These are phyloP conservation scores for Dichomitus squalens DNA, from an alignment of 1,284 basidiomycete genomes.

Conservation along the genomic window DNA sequence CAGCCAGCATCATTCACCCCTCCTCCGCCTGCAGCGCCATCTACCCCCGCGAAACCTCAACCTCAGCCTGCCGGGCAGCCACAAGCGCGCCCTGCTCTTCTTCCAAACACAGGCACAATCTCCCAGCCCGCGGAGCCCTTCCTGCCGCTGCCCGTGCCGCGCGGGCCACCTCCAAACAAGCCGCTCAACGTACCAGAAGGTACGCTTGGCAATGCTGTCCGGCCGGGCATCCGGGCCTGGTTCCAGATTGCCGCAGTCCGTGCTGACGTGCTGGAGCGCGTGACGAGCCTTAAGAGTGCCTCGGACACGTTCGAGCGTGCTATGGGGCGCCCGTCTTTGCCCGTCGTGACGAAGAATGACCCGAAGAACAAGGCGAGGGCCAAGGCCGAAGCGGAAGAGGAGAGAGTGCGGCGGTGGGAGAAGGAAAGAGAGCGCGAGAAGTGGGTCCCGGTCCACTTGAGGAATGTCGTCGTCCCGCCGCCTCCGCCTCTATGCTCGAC, in stretches of 20 bases:
- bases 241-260: slow-evolving; percentile 18
- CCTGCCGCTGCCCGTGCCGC: slow-evolving; percentile 7
- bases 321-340: background rate
- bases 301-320: slow-evolving; percentile 3
- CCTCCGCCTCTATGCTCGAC: background rate
- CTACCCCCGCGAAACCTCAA: background rate
- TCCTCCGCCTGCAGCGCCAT: background rate
- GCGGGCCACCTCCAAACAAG: background rate
- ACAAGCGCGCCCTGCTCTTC: background rate
- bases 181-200: slow-evolving; percentile 22
- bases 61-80: background rate
- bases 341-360: background rate
- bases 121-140: slow-evolving; percentile 2
- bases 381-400: background rate
- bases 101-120: background rate
- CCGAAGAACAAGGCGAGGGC: background rate
- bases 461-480: slow-evolving; percentile 10
- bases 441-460: slow-evolving; percentile 16
- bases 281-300: background rate
- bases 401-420: background rate
- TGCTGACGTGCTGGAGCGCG: slow-evolving; percentile 8
- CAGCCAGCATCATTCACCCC: too few species aligned
- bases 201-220: slow-evolving; percentile 17
- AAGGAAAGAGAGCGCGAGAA: slow-evolving; percentile 7
- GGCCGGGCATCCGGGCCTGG: slow-evolving; percentile 23